A percentile compares a stretch with the other conserved stretches of the same genome.
These are phyloP conservation scores for Sarocladium strictum DNA, from an alignment of 2,329 filamentous ascomycete species.

Conservation along the genomic window DNA sequence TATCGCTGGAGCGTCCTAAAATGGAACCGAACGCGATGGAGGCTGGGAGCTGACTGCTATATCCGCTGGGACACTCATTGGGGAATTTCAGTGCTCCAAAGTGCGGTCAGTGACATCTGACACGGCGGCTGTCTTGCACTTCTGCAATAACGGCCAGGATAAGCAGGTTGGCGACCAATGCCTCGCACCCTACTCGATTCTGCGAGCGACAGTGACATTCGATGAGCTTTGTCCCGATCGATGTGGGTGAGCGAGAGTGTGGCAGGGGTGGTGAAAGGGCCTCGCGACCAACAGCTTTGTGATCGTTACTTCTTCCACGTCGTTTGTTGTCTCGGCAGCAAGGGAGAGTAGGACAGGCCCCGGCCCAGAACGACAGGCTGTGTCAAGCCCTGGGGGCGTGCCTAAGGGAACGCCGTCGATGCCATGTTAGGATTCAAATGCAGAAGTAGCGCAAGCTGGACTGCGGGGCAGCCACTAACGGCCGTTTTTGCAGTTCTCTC, in stretches of 20 bases:
- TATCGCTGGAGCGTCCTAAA: no score
- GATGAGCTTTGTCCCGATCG: not conserved
- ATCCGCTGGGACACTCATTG: not conserved
- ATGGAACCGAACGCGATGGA: not conserved
- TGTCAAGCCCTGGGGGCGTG: not conserved
- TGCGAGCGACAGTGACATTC: not conserved
- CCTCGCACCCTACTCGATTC: not conserved
- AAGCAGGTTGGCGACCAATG: not conserved
- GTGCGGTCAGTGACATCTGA: not conserved
- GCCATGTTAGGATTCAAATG: slow-evolving; percentile 1
- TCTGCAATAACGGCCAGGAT: not conserved
- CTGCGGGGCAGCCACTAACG: slow-evolving; percentile 1
- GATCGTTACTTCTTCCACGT: not conserved
- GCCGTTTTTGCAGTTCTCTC: not conserved
- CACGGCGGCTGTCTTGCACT: not conserved
- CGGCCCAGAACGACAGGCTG: not conserved
- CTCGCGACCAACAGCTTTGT: not conserved
- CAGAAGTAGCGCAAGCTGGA: not conserved
- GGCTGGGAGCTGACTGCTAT: not conserved
- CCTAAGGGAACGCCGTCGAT: not conserved
- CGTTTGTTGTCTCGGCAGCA: slow-evolving; percentile 3
- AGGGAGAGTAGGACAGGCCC: slow-evolving; percentile 1
- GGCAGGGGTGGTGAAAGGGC: not conserved
- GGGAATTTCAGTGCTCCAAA: not conserved
- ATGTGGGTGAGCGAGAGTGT: not conserved